Conservation (phyloP, 768 basidiomycete genomes). For the Cubamyces sp. region DNA sequence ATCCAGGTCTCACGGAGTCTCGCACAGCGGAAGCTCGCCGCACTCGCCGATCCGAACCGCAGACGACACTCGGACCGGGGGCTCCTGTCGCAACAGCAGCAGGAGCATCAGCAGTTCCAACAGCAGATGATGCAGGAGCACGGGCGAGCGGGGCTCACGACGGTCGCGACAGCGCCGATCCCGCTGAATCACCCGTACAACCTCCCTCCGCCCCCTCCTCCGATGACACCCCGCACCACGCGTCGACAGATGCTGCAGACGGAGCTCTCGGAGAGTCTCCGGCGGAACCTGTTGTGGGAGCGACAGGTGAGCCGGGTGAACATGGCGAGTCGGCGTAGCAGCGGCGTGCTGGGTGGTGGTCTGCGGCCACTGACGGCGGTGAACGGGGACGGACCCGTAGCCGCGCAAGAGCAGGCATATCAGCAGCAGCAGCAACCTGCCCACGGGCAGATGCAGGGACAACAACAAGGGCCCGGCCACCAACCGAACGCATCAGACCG, state of each 20-base stretch:
- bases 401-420: constrained; percentile 6
- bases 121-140: constrained; percentile 6
- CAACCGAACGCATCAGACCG: constrained; percentile 33
- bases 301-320: constrained; percentile 64
- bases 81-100: constrained; percentile 24
- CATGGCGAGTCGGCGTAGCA: constrained; percentile 39
- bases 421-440: constrained; percentile 28
- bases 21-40: constrained; percentile 68
- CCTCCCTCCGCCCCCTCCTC: constrained; percentile 63
- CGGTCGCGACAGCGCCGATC: constrained; percentile 53
- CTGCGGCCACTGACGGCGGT: constrained; percentile 41
- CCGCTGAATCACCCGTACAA: constrained; percentile 72
- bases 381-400: constrained; percentile 20
- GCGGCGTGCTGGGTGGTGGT: constrained; percentile 33
- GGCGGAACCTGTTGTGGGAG: constrained; percentile 83
- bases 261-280: constrained; percentile 83
- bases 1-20: constrained; percentile 67
- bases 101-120: constrained; percentile 28
- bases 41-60: constrained; percentile 48
- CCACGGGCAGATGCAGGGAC: constrained; percentile 39
- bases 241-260: constrained; percentile 81
- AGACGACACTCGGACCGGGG: constrained; percentile 44
- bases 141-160: constrained; percentile 35
- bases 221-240: constrained; percentile 85
- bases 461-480: constrained; percentile 31